Evolutionary conservation across 345 rosid genomes (phyloP).

Genomic region (Noccaea bulbosa): DNA sequence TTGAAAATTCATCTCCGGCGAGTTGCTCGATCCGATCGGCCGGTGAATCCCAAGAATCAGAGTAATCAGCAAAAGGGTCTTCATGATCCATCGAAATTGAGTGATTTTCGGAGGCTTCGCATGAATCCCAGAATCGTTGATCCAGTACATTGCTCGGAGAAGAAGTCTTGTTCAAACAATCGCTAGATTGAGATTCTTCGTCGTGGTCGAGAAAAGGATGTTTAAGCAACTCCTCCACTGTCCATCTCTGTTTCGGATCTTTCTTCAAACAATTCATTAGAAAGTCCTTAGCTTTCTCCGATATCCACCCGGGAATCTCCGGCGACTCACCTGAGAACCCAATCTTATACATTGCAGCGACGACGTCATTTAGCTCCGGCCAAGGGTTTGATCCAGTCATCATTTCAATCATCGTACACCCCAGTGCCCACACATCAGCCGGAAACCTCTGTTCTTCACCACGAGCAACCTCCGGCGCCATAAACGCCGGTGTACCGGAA

Average conservation of each 20-base stretch:
- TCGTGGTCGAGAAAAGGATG: constrained; percentile 64
- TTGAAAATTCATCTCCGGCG: constrained; percentile 29
- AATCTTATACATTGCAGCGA: constrained; percentile 66
- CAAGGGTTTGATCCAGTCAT: constrained; percentile 71
- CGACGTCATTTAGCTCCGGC: constrained; percentile 60
- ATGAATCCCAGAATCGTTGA: constrained; percentile 69
- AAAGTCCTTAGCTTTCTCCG: constrained; percentile 65
- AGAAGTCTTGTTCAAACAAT: constrained; percentile 15
- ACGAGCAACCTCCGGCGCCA: constrained; percentile 90
- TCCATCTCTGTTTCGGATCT: constrained; percentile 67
- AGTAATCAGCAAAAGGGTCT: constrained; percentile 26
- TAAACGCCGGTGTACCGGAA: constrained; percentile 85
- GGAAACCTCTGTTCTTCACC: constrained; percentile 80
- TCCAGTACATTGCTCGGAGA: constrained; percentile 79
- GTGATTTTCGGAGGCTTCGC: constrained; percentile 42
- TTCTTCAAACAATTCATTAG: constrained; percentile 57
- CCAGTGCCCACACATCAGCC: constrained; percentile 88
- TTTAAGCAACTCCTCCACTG: constrained; percentile 59
- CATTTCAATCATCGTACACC: constrained; percentile 82
- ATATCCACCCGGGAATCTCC: constrained; percentile 59
- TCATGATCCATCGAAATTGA: constrained; percentile 32
- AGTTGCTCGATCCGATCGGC: constrained; percentile 55
- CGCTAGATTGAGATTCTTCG: constrained; percentile 19
- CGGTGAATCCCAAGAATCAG: constrained; percentile 28
- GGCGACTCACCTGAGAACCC: constrained; percentile 75